Evolutionary conservation across 2,329 filamentous ascomycete species (phyloP), one percentile per base, ranked within the genome.

Genomic region (Verruconis gallopava): DNA sequence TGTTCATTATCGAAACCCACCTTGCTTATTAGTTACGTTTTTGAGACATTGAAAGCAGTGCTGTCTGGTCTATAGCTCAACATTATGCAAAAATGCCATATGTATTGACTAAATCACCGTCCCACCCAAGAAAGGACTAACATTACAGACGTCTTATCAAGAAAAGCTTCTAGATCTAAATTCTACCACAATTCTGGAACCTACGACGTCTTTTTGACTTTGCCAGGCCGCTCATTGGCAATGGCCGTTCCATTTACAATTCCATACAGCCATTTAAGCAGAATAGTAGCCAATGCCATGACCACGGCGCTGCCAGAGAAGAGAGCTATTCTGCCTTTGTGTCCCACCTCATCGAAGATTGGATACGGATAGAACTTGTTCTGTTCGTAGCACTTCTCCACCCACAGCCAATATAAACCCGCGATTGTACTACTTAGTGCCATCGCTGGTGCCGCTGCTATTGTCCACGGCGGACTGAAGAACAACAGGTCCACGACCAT

Each of bases 351-450:
- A 5, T 68, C 77, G 48, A 95, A 89, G 19, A 94, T 71, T 1
- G 88, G 86, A 58, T 95, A 94, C 0, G 86, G 85, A 51, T 93
- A 93, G 50, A 70, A 78, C 42, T 78, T 75, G 51, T 85, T 85
- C 45, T 72, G 65, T 35, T 66, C 67, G 51, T 73, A 82, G 62
- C 81, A 85, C 18, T 75, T 67, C 59, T 86, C 80, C 18, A 85
- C 73, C 81, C 82, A 88, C 48, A 72, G 71, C 80, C 81, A 88
- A 58, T 88, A 88, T 2, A 62, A 56, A 47, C 81, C 75, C 0
- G 79, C 79, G 34, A 85, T 59, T 2, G 49, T 55, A 11, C 70
- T 69, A 48, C 74, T 77, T 19, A 81, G 53, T 1, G 63, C 61
- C 52, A 82, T 67, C 3, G 77, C 72, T 1, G 70, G 67, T n/a